phyloP scores from a whole-genome alignment of 2,329 filamentous ascomycete genomes.

The Penicillium sp. region DNA sequence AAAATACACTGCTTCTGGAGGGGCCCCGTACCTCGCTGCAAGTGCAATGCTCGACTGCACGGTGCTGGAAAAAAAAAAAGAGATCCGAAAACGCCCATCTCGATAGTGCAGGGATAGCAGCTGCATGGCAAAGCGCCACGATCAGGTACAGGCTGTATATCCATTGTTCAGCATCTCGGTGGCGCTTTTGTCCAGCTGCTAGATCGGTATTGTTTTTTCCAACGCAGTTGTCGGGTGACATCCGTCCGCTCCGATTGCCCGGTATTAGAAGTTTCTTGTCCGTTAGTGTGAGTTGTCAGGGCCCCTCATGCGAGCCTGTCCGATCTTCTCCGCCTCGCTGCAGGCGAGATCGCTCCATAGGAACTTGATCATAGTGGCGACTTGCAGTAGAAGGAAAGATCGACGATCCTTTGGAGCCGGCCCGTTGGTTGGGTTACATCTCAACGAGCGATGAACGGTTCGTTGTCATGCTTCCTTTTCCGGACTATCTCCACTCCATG shows the following conservation, averaged over 20 bases:
- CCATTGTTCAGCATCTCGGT: not conserved
- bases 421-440: constrained; percentile 12
- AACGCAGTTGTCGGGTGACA: not conserved
- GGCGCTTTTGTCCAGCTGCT: not conserved
- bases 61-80: not conserved
- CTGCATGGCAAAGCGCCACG: not conserved
- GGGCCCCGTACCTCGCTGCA: constrained; percentile 8
- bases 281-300: constrained; percentile 1
- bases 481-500: constrained; percentile 5
- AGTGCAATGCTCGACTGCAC: constrained; percentile 13
- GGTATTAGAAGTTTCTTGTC: constrained; percentile 2
- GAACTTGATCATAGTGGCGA: constrained; percentile 6
- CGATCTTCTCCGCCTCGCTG: constrained; percentile 8
- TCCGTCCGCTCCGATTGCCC: constrained; percentile 8
- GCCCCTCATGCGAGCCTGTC: constrained; percentile 2
- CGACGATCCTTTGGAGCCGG: not conserved
- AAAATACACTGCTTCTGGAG: not conserved
- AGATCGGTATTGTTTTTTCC: not conserved
- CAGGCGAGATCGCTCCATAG: constrained; percentile 1
- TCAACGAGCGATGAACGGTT: constrained; percentile 3
- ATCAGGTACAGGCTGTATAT: not conserved
- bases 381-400: not conserved
- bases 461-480: constrained; percentile 7
- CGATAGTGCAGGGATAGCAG: not conserved
- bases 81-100: not conserved